Evolutionary conservation across 768 basidiomycete species (phyloP).

Genomic region (Austroboletus festivus): DNA sequence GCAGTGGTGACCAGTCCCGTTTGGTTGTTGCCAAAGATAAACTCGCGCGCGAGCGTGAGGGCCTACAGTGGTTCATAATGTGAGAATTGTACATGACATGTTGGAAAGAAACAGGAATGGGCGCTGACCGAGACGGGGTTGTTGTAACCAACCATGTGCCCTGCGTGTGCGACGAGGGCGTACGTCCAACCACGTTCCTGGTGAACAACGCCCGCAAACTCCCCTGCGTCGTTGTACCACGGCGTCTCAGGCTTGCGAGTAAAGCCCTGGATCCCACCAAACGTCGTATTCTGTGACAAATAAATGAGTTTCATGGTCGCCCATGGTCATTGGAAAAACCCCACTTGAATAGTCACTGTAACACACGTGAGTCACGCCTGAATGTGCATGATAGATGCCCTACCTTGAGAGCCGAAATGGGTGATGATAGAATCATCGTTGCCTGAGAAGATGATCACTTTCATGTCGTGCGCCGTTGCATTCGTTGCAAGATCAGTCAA

Average conservation of each 20-base stretch:
- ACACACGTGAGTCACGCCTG: not conserved
- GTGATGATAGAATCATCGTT: constrained; percentile 68
- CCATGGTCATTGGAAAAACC: not conserved
- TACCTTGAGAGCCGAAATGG: constrained; percentile 63
- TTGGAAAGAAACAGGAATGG: not conserved
- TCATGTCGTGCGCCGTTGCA: constrained; percentile 47
- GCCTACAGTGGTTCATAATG: too few species aligned
- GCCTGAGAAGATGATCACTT: constrained; percentile 58
- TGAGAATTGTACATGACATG: too few species aligned
- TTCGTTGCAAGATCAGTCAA: constrained; percentile 64
- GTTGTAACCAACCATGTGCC: constrained; percentile 35
- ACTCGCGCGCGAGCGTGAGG: constrained; percentile 48
- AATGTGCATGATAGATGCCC: constrained; percentile 6
- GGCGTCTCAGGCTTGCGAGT: constrained; percentile 63
- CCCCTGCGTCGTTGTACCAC: constrained; percentile 56
- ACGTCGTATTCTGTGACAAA: constrained; percentile 64
- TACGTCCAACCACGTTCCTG: constrained; percentile 66
- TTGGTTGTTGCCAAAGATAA: constrained; percentile 60
- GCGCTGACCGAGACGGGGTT: constrained; percentile 42
- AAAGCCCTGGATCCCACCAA: constrained; percentile 75
- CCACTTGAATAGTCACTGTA: constrained; percentile 54
- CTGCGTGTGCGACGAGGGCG: constrained; percentile 36
- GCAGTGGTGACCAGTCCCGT: constrained; percentile 51
- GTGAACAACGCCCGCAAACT: constrained; percentile 64
- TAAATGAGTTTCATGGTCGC: not conserved